phyloP scores from a whole-genome alignment of 192 early-diverging fungal genomes.

The Martensiomyces pterosporus region DNA sequence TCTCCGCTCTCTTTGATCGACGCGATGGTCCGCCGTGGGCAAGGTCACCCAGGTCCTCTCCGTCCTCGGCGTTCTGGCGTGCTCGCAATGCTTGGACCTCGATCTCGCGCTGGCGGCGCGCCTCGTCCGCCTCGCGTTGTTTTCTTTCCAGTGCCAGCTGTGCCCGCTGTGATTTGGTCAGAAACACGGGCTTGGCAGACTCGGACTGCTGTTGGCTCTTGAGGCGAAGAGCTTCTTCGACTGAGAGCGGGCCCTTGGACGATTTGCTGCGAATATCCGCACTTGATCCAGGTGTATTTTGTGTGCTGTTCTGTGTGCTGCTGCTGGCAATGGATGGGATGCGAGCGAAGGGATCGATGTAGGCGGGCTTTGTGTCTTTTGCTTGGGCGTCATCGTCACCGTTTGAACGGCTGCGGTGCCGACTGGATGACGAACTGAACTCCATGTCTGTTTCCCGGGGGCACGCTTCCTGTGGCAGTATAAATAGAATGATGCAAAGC shows the following conservation, averaged over 20 bases:
- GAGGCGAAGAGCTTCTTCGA: constrained; percentile 39
- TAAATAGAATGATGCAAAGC: no score
- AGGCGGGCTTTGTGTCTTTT: no score
- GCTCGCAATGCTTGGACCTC: constrained; percentile 49
- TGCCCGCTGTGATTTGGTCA: constrained; percentile 90
- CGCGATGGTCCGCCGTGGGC: background rate
- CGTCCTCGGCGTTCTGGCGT: background rate
- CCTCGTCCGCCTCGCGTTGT: constrained; percentile 75
- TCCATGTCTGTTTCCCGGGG: no score
- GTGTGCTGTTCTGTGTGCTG: constrained; percentile 4
- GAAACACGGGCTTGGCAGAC: constrained; percentile 53
- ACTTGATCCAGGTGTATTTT: no score
- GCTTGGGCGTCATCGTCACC: no score
- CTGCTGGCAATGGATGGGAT: background rate
- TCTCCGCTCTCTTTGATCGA: constrained; percentile 1
- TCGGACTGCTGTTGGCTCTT: constrained; percentile 16
- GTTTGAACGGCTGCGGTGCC: no score
- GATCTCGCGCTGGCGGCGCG: constrained; percentile 57
- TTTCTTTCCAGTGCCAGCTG: constrained; percentile 78
- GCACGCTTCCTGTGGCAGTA: no score
- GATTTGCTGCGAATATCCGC: no score
- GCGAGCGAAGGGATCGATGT: no score
- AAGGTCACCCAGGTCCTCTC: no score
- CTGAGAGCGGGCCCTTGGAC: constrained; percentile 19
- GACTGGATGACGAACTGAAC: no score